Base-by-base conservation (phyloP, 2,329 filamentous ascomycete species). In the Pestalotiopsis sp. region DNA sequence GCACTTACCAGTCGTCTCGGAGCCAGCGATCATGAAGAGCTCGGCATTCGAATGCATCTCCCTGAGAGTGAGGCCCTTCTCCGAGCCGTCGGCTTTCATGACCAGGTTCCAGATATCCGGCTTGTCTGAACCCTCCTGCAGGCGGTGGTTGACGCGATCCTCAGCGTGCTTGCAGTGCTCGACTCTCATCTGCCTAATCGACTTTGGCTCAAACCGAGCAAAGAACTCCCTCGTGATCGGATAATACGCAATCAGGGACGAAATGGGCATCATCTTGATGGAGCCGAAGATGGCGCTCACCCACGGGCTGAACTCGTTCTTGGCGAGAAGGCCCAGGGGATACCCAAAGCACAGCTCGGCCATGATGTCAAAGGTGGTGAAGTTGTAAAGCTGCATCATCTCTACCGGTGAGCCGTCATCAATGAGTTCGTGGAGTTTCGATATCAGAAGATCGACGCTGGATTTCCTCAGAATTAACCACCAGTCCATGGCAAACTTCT, bases 361-460 rank as follows among this genome's bases (percentile, higher is more conserved):
- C 71, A 73, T 74, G 59, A 71, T 64, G 38, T 74, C 73, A n/a
- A 74, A 74, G 0, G 73, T 74, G 4, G 72, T 61, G 25, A 73
- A 72, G 58, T 74, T 71, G 63, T 70, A 72, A 68, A 70, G 62
- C 39, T 67, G 68, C 4, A 67, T 70, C 68, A 76, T 67, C 6
- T 74, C 72, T 65, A 75, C 68, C 4, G 74, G 66, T 13, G 58
- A 63, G 3, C 65, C 67, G 2, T 65, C 61, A 7, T 65, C 66
- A 14, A 68, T 68, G 5, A 73, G 68, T 23, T 82, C 79, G 20
- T 74, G 74, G 49, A 84, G 71, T 57, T 78, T 80, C 20, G 73
- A 68, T 57, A 82, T 76, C 64, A 84, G 78, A 20, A 81, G 69
- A 57, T 81, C 75, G 36, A 79, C 77, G 41, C 65, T 66, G 13